A percentile compares a stretch with the other conserved stretches of the same genome.
These are phyloP conservation scores for Mycena kentingensis DNA, from an alignment of 768 basidiomycete genomes.

Conservation along the genomic window DNA sequence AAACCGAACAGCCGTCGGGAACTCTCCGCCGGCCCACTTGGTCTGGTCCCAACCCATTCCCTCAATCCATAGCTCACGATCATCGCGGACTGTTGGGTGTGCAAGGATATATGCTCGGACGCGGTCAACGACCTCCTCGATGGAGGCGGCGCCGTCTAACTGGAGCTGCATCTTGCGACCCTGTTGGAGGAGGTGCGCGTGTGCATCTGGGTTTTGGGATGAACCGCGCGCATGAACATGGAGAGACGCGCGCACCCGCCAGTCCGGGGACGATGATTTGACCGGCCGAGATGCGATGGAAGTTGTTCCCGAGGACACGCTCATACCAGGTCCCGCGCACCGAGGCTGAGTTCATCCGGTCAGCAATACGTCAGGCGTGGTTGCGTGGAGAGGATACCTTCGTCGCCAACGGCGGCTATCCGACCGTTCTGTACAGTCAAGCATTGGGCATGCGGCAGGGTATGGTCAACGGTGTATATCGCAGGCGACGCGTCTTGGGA, in stretches of 20 bases:
- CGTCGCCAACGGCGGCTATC: conserved; percentile 51
- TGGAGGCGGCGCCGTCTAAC: conserved; percentile 57
- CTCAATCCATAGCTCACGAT: conserved; percentile 69
- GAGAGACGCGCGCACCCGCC: conserved; percentile 46
- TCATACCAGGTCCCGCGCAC: conserved; percentile 2
- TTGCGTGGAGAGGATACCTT: conserved; percentile 40
- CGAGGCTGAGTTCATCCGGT: conserved; percentile 6
- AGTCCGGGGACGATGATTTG: conserved; percentile 72
- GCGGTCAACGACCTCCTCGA: conserved; percentile 62
- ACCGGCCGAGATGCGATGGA: conserved; percentile 24
- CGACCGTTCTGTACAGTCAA: conserved; percentile 52
- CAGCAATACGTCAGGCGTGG: neutral
- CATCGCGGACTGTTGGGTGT: conserved; percentile 55
- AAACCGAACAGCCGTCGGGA: conserved; percentile 68
- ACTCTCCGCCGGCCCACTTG: conserved; percentile 60
- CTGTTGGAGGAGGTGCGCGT: conserved; percentile 76
- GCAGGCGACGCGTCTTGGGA: conserved; percentile 37
- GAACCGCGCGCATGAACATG: neutral
- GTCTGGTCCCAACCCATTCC: conserved; percentile 97
- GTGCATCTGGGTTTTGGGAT: conserved; percentile 56
- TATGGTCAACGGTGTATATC: conserved; percentile 72
- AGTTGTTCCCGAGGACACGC: conserved; percentile 3
- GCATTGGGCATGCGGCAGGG: conserved; percentile 57
- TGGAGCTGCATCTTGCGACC: conserved; percentile 71
- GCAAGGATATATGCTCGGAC: conserved; percentile 60